Percentiles rank a stretch among this genome's conserved stretches.
These are phyloP conservation scores for Daedaleopsis sinensis DNA, from an alignment of 768 basidiomycete species.

Conservation along the genomic window DNA sequence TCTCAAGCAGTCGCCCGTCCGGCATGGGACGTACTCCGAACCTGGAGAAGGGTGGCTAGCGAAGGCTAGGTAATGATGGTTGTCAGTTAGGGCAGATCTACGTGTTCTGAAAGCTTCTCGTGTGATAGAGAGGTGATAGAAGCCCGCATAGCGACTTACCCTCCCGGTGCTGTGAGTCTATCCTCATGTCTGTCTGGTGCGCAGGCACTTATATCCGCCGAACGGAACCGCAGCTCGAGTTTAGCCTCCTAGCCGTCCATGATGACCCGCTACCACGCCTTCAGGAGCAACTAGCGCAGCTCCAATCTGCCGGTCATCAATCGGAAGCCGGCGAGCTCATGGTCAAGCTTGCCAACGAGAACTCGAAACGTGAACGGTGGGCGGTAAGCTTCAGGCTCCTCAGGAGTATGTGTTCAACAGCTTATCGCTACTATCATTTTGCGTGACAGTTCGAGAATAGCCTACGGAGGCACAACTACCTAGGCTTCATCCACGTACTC, in stretches of 20 bases:
- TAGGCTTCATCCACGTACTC: slow-evolving; percentile 78
- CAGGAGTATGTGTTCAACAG: not conserved
- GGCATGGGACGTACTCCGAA: slow-evolving; percentile 75
- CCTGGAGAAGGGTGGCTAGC: slow-evolving; percentile 82
- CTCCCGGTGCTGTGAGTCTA: slow-evolving; percentile 75
- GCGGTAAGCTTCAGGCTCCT: slow-evolving; percentile 55
- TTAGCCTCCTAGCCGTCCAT: slow-evolving; percentile 87
- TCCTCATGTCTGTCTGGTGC: not conserved
- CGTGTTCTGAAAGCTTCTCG: not conserved
- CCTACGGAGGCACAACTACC: slow-evolving; percentile 83
- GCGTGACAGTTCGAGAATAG: slow-evolving; percentile 79
- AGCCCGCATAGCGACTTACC: slow-evolving; percentile 88
- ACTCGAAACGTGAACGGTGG: slow-evolving; percentile 78
- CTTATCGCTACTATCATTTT: not conserved
- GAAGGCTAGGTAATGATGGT: slow-evolving; percentile 63
- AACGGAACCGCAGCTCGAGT: slow-evolving; percentile 65
- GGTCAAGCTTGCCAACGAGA: slow-evolving; percentile 64
- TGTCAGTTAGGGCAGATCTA: slow-evolving; percentile 5
- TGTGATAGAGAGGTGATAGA: slow-evolving; percentile 76
- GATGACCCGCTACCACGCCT: slow-evolving; percentile 79
- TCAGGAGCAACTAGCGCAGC: slow-evolving; percentile 58
- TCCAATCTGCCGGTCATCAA: slow-evolving; percentile 37
- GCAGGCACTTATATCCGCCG: not conserved
- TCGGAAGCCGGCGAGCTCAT: slow-evolving; percentile 51
- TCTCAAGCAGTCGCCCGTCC: slow-evolving; percentile 75